phyloP scores from a whole-genome alignment of 129 eudicot genomes.

The Ambrosia trifida region DNA sequence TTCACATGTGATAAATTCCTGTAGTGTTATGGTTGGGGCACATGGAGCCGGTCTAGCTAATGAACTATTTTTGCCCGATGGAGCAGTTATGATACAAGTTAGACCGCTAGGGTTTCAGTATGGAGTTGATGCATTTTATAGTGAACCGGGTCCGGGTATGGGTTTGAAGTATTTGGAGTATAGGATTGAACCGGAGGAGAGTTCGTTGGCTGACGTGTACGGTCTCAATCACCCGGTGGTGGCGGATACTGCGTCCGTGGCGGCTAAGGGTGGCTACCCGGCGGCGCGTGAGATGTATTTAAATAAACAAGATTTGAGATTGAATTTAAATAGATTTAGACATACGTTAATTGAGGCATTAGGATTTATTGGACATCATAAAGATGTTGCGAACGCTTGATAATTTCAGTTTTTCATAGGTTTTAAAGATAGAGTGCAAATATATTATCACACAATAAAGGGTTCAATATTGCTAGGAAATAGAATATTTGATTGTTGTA shows the following conservation, averaged over 20 bases:
- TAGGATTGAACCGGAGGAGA: conserved; percentile 65
- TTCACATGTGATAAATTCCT: conserved; percentile 46
- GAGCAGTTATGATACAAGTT: conserved; percentile 59
- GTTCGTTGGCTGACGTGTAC: conserved; percentile 51
- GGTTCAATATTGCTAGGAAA: not conserved
- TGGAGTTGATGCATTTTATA: conserved; percentile 43
- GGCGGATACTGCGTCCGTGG: conserved; percentile 48
- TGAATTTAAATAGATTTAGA: conserved; percentile 55
- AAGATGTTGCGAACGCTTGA: conserved; percentile 10
- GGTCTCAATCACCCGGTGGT: conserved; percentile 54
- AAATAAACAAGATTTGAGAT: conserved; percentile 55
- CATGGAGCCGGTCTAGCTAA: conserved; percentile 77
- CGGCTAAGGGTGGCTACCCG: conserved; percentile 47
- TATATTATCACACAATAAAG: not conserved
- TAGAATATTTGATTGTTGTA: conserved; percentile 10
- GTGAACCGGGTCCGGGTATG: conserved; percentile 59
- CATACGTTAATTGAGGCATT: conserved; percentile 49
- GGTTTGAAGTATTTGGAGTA: conserved; percentile 68
- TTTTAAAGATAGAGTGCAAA: not conserved
- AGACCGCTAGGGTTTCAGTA: conserved; percentile 61
- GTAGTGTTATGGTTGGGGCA: conserved; percentile 63
- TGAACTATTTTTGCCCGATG: conserved; percentile 52
- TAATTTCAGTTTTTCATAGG: not conserved
- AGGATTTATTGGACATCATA: conserved; percentile 34
- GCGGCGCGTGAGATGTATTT: conserved; percentile 53